Conservation (phyloP, 306 rosid genomes). For the Vigna angularis region DNA sequence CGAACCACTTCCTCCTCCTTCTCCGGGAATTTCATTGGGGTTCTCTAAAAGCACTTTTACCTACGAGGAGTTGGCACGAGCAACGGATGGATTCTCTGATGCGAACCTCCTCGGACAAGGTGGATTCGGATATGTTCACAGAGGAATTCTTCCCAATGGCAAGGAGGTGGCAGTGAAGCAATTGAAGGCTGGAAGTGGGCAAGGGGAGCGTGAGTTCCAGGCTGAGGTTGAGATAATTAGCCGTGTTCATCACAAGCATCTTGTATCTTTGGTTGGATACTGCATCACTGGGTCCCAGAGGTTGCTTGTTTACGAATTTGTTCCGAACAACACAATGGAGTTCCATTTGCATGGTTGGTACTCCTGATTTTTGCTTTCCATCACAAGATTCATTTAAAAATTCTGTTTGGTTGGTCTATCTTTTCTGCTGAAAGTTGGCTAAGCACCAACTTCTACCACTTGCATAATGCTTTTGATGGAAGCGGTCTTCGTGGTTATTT, state of each 20-base stretch:
- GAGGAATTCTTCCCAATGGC: slow-evolving; percentile 90
- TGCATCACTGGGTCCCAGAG: slow-evolving; percentile 81
- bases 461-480: slow-evolving; percentile 31
- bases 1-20: slow-evolving; percentile 74
- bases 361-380: slow-evolving; percentile 27
- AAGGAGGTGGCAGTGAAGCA: slow-evolving; percentile 97
- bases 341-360: slow-evolving; percentile 87
- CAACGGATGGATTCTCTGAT: slow-evolving; percentile 95
- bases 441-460: slow-evolving; percentile 14
- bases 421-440: slow-evolving; percentile 29
- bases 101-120: slow-evolving; percentile 97
- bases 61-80: slow-evolving; percentile 85
- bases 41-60: slow-evolving; percentile 78
- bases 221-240: slow-evolving; percentile 97
- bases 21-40: slow-evolving; percentile 68
- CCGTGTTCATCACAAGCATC: slow-evolving; percentile 96
- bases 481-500: slow-evolving; percentile 42
- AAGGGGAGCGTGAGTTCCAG: slow-evolving; percentile 97
- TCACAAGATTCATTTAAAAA: not conserved
- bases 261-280: slow-evolving; percentile 94
- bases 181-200: slow-evolving; percentile 95
- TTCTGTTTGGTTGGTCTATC: slow-evolving; percentile 32
- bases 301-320: slow-evolving; percentile 93
- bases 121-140: slow-evolving; percentile 96
- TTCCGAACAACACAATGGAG: slow-evolving; percentile 86